phyloP scores from a whole-genome alignment of 2,329 filamentous ascomycete species.

The Diaporthe citriasiana region DNA sequence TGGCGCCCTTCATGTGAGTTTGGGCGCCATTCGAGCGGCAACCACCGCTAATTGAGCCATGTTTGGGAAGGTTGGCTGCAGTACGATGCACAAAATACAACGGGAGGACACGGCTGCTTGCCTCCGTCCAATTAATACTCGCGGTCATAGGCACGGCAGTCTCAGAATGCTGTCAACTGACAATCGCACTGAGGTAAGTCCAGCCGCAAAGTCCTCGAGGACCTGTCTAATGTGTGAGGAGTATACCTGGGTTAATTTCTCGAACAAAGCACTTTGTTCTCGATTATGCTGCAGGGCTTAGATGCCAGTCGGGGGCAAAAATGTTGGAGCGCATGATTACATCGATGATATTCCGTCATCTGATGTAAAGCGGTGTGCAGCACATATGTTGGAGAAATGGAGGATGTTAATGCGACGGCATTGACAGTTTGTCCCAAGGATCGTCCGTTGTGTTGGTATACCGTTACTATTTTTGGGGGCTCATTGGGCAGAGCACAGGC shows the following conservation, averaged over 20 bases:
- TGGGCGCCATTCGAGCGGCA: slow-evolving; percentile 12
- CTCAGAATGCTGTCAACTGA: slow-evolving; percentile 10
- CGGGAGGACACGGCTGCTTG: slow-evolving; percentile 35
- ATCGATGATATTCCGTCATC: slow-evolving; percentile 24
- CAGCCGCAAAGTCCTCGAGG: slow-evolving; percentile 13
- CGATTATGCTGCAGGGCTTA: neutral
- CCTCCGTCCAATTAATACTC: slow-evolving; percentile 9
- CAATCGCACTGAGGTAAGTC: slow-evolving; percentile 22
- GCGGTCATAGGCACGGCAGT: slow-evolving; percentile 10
- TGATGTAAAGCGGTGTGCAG: slow-evolving; percentile 20
- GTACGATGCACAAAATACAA: slow-evolving; percentile 31
- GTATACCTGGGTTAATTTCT: neutral
- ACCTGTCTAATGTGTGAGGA: neutral
- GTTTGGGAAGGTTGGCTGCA: slow-evolving; percentile 30
- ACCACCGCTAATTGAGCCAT: slow-evolving; percentile 29
- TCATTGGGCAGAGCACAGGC: slow-evolving; percentile 1
- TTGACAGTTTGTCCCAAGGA: slow-evolving; percentile 34
- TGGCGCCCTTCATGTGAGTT: neutral
- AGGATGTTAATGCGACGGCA: slow-evolving; percentile 19
- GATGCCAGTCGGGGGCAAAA: slow-evolving; percentile 3
- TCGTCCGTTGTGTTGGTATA: slow-evolving; percentile 22
- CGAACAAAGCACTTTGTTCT: slow-evolving; percentile 19
- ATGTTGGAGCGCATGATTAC: neutral
- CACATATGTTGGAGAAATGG: slow-evolving; percentile 5
- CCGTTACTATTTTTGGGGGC: slow-evolving; percentile 22